phyloP scores from a whole-genome alignment of 1,284 basidiomycete genomes.

The Moesziomyces globuligerus region DNA sequence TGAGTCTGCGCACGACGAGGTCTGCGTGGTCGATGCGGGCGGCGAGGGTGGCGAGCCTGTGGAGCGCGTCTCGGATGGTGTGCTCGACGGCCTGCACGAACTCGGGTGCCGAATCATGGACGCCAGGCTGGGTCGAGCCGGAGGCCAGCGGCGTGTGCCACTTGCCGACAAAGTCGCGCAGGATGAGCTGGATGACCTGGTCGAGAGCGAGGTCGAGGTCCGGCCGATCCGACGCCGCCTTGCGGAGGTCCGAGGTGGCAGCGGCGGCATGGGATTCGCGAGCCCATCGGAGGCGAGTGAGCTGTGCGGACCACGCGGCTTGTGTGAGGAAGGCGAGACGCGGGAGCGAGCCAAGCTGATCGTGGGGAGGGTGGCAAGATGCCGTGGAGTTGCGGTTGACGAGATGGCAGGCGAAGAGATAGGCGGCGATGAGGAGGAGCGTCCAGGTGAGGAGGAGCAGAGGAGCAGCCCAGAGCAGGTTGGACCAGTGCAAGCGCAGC shows the following conservation, averaged over 20 bases:
- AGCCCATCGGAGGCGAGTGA: conserved; percentile 38
- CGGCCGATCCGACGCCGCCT: conserved; percentile 4
- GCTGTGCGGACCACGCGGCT: conserved; percentile 44
- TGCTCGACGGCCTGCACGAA: conserved; percentile 86
- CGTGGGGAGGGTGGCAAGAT: conserved; percentile 5
- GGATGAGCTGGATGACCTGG: conserved; percentile 36
- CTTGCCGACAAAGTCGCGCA: conserved; percentile 59
- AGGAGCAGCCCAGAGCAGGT: conserved; percentile 32
- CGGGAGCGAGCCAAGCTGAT: conserved; percentile 20
- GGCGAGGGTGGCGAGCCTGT: conserved; percentile 73
- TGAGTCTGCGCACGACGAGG: conserved; percentile 81
- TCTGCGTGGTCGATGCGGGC: conserved; percentile 78
- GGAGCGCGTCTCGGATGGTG: conserved; percentile 77
- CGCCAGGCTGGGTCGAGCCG: conserved; percentile 18
- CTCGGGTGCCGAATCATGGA: conserved; percentile 74
- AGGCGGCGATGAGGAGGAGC: conserved; percentile 6
- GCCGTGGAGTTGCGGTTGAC: conserved; percentile 9
- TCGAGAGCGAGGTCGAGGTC: conserved; percentile 26
- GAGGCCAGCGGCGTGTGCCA: conserved; percentile 53
- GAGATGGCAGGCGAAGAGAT: conserved; percentile 25
- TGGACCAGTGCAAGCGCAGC: conserved; percentile 21
- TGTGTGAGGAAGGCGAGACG: conserved; percentile 42
- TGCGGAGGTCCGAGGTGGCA: neutral
- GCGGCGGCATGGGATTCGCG: conserved; percentile 15
- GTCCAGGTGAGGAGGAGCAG: conserved; percentile 27